Evolutionary conservation across 2,329 filamentous ascomycete genomes (phyloP).

Genomic region (Colletotrichum sansevieriae): DNA sequence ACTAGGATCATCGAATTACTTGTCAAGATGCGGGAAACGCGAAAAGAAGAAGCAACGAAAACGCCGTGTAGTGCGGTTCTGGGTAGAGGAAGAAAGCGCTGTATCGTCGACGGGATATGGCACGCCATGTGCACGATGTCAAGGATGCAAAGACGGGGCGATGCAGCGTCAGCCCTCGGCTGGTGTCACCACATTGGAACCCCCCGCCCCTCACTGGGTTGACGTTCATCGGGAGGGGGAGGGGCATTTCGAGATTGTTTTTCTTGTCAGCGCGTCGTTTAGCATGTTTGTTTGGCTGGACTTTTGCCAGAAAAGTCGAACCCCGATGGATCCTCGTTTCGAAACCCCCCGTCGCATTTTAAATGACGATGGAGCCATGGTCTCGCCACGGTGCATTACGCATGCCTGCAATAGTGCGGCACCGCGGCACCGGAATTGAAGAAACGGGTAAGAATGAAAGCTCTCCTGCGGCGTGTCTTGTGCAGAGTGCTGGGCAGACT

Average conservation of each 20-base stretch:
- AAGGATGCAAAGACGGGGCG: constrained; percentile 4
- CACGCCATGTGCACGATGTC: constrained; percentile 11
- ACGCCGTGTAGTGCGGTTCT: constrained; percentile 3
- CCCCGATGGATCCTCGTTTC: constrained; percentile 27
- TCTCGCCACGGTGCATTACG: constrained; percentile 33
- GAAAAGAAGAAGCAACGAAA: not conserved
- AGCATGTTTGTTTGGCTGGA: constrained; percentile 4
- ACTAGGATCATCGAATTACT: constrained; percentile 11
- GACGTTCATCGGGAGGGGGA: not conserved
- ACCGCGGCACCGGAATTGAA: constrained; percentile 19
- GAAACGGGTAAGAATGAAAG: not conserved
- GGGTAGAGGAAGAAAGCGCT: constrained; percentile 9
- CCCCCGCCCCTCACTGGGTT: not conserved
- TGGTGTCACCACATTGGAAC: constrained; percentile 6
- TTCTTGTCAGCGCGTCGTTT: not conserved
- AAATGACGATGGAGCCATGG: constrained; percentile 38
- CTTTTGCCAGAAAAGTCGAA: not conserved
- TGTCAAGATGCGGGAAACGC: constrained; percentile 11
- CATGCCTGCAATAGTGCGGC: constrained; percentile 23
- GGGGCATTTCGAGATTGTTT: not conserved
- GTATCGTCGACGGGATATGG: constrained; percentile 26
- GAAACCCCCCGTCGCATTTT: constrained; percentile 27
- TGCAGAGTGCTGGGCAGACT: not conserved
- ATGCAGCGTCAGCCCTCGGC: constrained; percentile 22
- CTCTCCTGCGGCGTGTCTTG: not conserved